Evolutionary conservation across 2,329 filamentous ascomycete genomes (phyloP).

Genomic region (Venturia nashicola): DNA sequence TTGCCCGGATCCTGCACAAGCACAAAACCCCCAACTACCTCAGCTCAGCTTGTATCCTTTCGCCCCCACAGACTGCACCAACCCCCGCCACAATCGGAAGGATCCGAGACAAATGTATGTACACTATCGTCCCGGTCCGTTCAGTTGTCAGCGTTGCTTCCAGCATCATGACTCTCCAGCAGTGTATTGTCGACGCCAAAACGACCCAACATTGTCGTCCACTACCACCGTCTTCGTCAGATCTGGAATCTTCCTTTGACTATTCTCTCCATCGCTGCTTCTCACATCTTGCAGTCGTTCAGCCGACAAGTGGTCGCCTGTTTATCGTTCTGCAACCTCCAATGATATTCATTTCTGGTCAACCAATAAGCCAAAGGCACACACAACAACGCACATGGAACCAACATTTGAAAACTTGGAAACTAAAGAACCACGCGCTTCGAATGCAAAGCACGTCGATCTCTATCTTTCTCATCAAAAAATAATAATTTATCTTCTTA

Average conservation of each 20-base stretch:
- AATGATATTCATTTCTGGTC: background rate
- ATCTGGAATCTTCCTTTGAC: too few relatives aligned
- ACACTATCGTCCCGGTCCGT: background rate
- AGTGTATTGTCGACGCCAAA: too few relatives aligned
- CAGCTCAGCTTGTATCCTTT: background rate
- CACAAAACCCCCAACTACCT: too few relatives aligned
- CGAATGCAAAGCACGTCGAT: background rate
- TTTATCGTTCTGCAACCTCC: too few relatives aligned
- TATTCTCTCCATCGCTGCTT: too few relatives aligned
- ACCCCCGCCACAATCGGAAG: background rate
- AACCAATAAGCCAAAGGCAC: background rate
- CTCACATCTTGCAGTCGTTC: too few relatives aligned
- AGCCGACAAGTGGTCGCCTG: too few relatives aligned
- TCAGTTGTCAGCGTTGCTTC: background rate
- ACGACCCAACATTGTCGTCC: too few relatives aligned
- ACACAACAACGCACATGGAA: background rate
- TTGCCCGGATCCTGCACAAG: background rate
- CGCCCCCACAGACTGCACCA: background rate
- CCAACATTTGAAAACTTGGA: background rate
- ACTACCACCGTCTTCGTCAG: too few relatives aligned
- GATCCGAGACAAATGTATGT: background rate
- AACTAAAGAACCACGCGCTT: background rate
- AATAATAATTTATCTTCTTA: background rate
- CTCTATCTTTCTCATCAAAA: background rate
- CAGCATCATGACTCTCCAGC: too few relatives aligned